Evolutionary conservation across 1,139 yeast species (phyloP).

Genomic region (Sugiyamaella japonica): DNA sequence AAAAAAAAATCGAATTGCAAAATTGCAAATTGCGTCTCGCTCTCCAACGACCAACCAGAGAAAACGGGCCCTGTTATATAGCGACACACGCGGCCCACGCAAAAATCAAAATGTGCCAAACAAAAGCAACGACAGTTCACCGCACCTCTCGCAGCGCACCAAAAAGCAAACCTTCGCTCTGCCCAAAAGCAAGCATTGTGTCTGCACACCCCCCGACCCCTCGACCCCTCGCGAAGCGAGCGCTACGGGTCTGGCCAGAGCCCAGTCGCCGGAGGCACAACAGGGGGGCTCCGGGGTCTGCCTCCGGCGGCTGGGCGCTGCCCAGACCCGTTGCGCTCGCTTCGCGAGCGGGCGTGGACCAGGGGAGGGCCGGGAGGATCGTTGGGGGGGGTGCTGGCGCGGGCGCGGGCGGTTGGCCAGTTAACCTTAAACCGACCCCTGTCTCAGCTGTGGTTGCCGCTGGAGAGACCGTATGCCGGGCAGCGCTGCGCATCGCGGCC

Average conservation of each 20-base stretch:
- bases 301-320: too few relatives aligned
- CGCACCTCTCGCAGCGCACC: background rate
- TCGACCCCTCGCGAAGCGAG: background rate
- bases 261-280: background rate
- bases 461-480: background rate
- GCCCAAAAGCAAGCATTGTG: background rate
- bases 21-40: background rate
- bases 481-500: background rate
- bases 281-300: too few relatives aligned
- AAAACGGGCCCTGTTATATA: background rate
- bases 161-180: background rate
- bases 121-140: background rate
- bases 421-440: background rate
- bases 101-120: background rate
- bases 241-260: background rate
- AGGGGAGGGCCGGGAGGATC: too few relatives aligned
- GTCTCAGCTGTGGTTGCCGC: background rate
- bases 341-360: too few relatives aligned
- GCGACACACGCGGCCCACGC: background rate
- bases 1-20: too few relatives aligned
- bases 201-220: background rate
- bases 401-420: background rate
- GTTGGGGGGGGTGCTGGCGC: too few relatives aligned
- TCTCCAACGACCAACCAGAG: background rate
- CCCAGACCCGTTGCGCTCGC: too few relatives aligned